Evolutionary conservation across 768 basidiomycete genomes (phyloP).

Genomic region (Cystofilobasidium bisporidii): DNA sequence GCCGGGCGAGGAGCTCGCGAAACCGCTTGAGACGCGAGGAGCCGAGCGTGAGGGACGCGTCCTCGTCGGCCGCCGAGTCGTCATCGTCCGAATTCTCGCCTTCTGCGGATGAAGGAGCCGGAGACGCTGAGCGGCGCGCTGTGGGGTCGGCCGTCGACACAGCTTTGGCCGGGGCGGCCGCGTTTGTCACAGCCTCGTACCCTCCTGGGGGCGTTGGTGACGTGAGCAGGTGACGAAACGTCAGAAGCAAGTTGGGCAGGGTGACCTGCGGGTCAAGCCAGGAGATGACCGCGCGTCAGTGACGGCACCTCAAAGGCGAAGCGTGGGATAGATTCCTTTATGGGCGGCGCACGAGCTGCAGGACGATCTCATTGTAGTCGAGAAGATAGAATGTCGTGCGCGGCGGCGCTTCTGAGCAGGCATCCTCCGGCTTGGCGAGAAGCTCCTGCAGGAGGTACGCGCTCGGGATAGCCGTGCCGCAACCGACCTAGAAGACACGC

Average conservation of each 20-base stretch:
- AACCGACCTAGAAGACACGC: constrained; percentile 57
- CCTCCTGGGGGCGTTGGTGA: not conserved
- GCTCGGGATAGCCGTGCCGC: constrained; percentile 81
- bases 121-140: not conserved
- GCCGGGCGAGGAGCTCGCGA: constrained; percentile 48
- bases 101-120: constrained; percentile 13
- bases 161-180: constrained; percentile 6
- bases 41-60: constrained; percentile 57
- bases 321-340: not conserved
- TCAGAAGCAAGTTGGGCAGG: constrained; percentile 63
- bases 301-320: not conserved
- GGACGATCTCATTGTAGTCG: constrained; percentile 27
- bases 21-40: constrained; percentile 46
- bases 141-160: not conserved
- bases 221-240: constrained; percentile 45
- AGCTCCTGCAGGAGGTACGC: constrained; percentile 59
- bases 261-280: constrained; percentile 41
- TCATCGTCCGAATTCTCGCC: constrained; percentile 31
- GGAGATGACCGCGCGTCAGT: not conserved
- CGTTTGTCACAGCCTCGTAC: constrained; percentile 11
- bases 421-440: constrained; percentile 41
- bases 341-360: constrained; percentile 16
- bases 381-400: constrained; percentile 29
- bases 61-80: constrained; percentile 46
- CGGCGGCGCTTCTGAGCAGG: constrained; percentile 28